Evolutionary conservation across 148 eudicot species (phyloP).

Genomic region (Diospyros kaki): DNA sequence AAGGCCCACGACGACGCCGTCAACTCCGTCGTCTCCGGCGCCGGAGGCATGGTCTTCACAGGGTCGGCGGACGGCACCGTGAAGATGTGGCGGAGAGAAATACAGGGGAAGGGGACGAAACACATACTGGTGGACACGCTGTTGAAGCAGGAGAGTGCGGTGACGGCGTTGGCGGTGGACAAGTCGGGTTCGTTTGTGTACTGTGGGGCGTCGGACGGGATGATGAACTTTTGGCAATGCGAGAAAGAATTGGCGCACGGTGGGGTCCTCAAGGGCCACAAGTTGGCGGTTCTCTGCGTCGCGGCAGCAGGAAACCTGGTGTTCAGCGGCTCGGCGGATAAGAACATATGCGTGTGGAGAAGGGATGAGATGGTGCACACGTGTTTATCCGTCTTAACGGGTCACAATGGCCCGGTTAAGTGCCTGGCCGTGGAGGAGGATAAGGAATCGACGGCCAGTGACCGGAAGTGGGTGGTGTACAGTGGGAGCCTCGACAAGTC

Average conservation of each 20-base stretch:
- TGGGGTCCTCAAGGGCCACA: conserved; percentile 53
- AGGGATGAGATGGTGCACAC: conserved; percentile 36
- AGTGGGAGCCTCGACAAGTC: conserved; percentile 55
- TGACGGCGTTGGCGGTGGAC: conserved; percentile 34
- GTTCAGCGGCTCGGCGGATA: conserved; percentile 53
- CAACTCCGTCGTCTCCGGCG: conserved; percentile 33
- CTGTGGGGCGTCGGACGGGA: conserved; percentile 53
- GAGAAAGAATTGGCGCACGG: conserved; percentile 40
- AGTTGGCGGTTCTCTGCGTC: conserved; percentile 44
- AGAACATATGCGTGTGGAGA: conserved; percentile 49
- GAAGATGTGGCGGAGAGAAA: conserved; percentile 44
- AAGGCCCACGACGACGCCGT: conserved; percentile 58
- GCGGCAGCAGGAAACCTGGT: conserved; percentile 38
- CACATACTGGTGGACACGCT: conserved; percentile 31
- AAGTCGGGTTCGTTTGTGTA: conserved; percentile 30
- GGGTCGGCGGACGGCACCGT: conserved; percentile 53
- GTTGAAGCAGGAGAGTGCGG: conserved; percentile 38
- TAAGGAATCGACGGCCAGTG: conserved; percentile 8
- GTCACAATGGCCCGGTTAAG: conserved; percentile 50
- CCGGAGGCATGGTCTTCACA: conserved; percentile 34
- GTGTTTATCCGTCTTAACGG: conserved; percentile 41
- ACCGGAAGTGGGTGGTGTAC: conserved; percentile 38
- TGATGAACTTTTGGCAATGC: conserved; percentile 44
- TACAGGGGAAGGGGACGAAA: conserved; percentile 25
- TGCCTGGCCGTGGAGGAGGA: conserved; percentile 46